Conservation (phyloP, 2,329 filamentous ascomycete genomes). For the Phaeosphaeria sp. region DNA sequence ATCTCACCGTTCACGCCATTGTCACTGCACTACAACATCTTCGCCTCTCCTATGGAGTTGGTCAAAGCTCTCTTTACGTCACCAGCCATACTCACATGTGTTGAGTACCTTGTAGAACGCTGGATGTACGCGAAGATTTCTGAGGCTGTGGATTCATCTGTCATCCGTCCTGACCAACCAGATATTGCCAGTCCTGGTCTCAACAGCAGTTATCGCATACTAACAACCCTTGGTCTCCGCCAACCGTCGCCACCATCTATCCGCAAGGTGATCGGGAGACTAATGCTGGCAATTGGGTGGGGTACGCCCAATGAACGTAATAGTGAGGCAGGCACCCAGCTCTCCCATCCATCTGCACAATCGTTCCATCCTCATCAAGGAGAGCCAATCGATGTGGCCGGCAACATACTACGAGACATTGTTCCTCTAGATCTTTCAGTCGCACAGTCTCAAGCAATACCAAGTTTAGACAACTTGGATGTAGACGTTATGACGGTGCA, state of each 20-base stretch:
- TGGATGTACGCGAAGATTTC: conserved; percentile 34
- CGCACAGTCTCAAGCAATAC: conserved; percentile 9
- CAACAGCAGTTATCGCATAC: conserved; percentile 24
- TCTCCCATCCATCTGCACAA: not conserved
- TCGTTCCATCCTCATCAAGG: conserved; percentile 6
- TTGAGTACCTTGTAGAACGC: conserved; percentile 32
- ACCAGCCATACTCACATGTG: conserved; percentile 34
- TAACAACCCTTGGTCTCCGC: conserved; percentile 29
- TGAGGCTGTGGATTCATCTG: conserved; percentile 38
- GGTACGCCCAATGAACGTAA: conserved; percentile 10
- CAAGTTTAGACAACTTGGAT: conserved; percentile 4
- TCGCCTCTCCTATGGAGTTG: conserved; percentile 19
- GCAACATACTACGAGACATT: conserved; percentile 28
- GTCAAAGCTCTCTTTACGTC: conserved; percentile 29
- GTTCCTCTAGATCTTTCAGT: conserved; percentile 29
- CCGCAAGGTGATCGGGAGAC: conserved; percentile 26
- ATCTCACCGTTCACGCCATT: conserved; percentile 32
- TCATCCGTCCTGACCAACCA: conserved; percentile 38
- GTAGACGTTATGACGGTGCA: conserved; percentile 15
- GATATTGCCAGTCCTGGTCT: conserved; percentile 34
- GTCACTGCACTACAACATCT: conserved; percentile 22
- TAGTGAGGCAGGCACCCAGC: conserved; percentile 4
- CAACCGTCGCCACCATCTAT: conserved; percentile 29
- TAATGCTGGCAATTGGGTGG: conserved; percentile 37
- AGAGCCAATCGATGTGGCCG: conserved; percentile 25